Evolutionary conservation across 306 rosid species (phyloP).

Genomic region (Vigna angularis): DNA sequence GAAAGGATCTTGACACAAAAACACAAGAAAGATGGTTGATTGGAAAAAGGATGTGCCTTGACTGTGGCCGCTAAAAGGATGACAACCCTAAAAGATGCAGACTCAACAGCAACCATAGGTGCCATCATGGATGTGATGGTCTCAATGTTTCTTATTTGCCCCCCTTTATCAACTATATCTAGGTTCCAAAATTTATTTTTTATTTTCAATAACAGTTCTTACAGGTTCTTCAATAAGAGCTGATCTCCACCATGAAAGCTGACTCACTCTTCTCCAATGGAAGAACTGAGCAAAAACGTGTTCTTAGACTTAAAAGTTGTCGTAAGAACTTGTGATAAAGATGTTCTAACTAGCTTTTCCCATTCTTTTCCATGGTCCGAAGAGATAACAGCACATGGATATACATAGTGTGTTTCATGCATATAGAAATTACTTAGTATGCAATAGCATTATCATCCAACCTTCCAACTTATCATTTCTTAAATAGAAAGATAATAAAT

Average conservation of each 20-base stretch:
- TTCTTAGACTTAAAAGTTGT: too few relatives aligned
- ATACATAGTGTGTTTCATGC: background rate
- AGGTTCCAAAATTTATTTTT: too few relatives aligned
- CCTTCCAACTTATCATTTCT: conserved; percentile 9
- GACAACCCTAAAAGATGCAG: background rate
- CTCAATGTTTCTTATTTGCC: background rate
- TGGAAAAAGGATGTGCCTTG: too few relatives aligned
- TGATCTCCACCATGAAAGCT: background rate
- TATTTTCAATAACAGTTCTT: background rate
- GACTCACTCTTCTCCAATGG: background rate
- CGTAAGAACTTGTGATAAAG: background rate
- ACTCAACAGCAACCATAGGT: background rate
- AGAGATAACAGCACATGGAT: conserved; percentile 6
- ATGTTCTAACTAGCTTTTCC: background rate
- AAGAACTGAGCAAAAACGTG: background rate
- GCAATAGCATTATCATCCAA: conserved; percentile 29
- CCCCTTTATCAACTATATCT: background rate
- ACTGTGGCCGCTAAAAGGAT: too few relatives aligned
- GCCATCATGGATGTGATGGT: background rate
- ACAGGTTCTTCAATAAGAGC: too few relatives aligned
- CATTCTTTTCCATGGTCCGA: background rate
- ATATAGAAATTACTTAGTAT: background rate
- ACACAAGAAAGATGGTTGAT: too few relatives aligned
- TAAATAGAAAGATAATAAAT: conserved; percentile 26
- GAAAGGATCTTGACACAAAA: too few relatives aligned